A percentile compares a stretch with the other conserved stretches of the same genome.
Conservation (phyloP, 129 eudicot genomes). For the Gnaphalium uliginosum region DNA sequence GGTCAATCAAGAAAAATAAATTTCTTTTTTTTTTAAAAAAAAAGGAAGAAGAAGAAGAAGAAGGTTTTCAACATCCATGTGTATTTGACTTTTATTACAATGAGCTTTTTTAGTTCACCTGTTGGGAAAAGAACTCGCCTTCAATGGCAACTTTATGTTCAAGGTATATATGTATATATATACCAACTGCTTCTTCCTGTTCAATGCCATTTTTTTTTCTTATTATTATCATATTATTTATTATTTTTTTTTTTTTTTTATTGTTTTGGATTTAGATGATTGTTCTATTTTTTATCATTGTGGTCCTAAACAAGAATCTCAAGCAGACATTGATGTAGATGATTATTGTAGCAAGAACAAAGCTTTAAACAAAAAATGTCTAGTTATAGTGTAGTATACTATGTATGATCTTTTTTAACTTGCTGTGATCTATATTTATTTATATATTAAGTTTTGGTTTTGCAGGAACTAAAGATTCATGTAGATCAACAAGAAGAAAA, state of each 20-base stretch:
- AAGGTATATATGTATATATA: conserved; percentile 23
- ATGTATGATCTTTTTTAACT: not conserved
- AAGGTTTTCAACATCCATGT: no score
- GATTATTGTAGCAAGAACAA: not conserved
- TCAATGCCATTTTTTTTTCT: not conserved
- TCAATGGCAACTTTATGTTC: conserved; percentile 2
- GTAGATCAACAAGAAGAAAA: not conserved
- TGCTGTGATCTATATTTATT: not conserved
- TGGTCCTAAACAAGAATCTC: not conserved
- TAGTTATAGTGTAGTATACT: not conserved
- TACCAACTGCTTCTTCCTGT: not conserved
- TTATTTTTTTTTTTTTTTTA: no score
- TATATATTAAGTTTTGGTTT: not conserved
- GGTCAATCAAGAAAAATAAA: no score
- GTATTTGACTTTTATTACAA: not conserved
- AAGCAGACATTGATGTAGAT: not conserved
- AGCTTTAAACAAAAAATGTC: no score
- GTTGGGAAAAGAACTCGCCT: conserved; percentile 32
- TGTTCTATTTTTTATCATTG: not conserved
- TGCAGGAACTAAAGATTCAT: not conserved
- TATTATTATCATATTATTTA: no score
- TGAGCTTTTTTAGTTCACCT: conserved; percentile 5
- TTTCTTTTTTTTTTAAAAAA: no score
- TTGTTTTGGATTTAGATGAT: no score
- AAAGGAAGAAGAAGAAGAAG: no score